Conservation (phyloP, 345 rosid species). For the Gynandropsis gynandra region DNA sequence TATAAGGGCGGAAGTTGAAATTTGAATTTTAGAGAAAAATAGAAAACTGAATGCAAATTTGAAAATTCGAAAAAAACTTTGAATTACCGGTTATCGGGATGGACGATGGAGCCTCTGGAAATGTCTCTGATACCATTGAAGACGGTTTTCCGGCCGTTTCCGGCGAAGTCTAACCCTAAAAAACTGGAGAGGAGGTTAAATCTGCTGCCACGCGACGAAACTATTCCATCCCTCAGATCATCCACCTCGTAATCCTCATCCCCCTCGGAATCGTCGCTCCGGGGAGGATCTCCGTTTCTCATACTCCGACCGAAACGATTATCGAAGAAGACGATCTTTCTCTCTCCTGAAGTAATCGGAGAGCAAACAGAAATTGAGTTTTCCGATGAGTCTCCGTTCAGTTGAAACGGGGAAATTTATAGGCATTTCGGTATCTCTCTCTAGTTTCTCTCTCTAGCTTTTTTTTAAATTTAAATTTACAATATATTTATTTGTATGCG, state of each 20-base stretch:
- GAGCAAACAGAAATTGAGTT: too few species aligned
- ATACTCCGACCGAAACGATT: constrained; percentile 16
- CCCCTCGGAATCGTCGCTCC: constrained; percentile 20
- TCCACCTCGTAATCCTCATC: constrained; percentile 30
- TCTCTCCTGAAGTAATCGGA: neutral
- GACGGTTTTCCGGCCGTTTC: constrained; percentile 23
- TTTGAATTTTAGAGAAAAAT: neutral
- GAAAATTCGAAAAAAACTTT: neutral
- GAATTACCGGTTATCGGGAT: constrained; percentile 74
- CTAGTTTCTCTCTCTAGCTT: too few species aligned
- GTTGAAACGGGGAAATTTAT: too few species aligned
- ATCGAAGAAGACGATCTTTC: constrained; percentile 2
- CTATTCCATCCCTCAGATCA: constrained; percentile 18
- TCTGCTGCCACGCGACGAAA: constrained; percentile 17
- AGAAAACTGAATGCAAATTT: neutral
- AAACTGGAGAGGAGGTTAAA: constrained; percentile 18
- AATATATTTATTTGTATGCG: too few species aligned
- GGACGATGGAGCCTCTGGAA: constrained; percentile 46
- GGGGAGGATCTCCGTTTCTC: constrained; percentile 14
- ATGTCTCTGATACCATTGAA: constrained; percentile 49
- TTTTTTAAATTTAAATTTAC: too few species aligned
- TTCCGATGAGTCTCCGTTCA: too few species aligned
- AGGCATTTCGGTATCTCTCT: too few species aligned
- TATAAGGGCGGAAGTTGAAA: too few species aligned
- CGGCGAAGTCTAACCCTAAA: constrained; percentile 22